Base-by-base conservation (phyloP, 2,329 filamentous ascomycete species). In the Leptographium flavum region DNA sequence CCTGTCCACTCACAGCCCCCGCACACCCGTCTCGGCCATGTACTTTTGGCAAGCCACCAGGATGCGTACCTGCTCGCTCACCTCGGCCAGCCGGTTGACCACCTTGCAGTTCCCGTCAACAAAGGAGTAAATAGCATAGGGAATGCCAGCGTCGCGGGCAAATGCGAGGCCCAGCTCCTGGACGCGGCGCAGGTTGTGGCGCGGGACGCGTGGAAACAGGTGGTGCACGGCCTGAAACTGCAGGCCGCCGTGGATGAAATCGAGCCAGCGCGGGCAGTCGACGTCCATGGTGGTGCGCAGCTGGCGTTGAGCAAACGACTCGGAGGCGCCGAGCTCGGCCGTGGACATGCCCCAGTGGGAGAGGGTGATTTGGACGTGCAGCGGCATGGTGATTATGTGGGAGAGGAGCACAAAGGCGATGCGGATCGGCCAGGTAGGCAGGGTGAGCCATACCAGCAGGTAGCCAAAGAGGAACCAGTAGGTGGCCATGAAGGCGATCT, bases 201-300 rank as follows among this genome's bases (percentile, higher is more conserved):
- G 63, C 1, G 81, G 81, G 44, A 83, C 68, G 5, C 81, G 69
- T 3, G 81, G 80, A 55, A 79, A 84, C 11, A 84, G 60, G 52
- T 85, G 80, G 58, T 85, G 80, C 2, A 83, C 71, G 7, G 74
- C 79, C 60, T 84, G 81, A 61, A 84, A 85, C 60, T 84, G 81
- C 25, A 85, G 65, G 1, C 81, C 81, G 41, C 81, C 81, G 57
- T 85, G 80, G 56, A 83, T 68, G 53, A 78, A 84, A 57, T 85
- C 81, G 23, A 85, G 63, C 81, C 80, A 85, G 22, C 68, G 63
- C 0, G 81, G 81, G 59, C 80, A 84, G 54, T 82, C 78, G 40
- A 85, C 74, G 54, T 85, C 81, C 79, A 84, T 82, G 23, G 79
- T 83, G 3, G 80, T 84, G 38, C 80, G 70, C 32, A 84, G 63